Evolutionary conservation across 2,329 filamentous ascomycete genomes (phyloP).

Genomic region (Clathrospora elynae): DNA sequence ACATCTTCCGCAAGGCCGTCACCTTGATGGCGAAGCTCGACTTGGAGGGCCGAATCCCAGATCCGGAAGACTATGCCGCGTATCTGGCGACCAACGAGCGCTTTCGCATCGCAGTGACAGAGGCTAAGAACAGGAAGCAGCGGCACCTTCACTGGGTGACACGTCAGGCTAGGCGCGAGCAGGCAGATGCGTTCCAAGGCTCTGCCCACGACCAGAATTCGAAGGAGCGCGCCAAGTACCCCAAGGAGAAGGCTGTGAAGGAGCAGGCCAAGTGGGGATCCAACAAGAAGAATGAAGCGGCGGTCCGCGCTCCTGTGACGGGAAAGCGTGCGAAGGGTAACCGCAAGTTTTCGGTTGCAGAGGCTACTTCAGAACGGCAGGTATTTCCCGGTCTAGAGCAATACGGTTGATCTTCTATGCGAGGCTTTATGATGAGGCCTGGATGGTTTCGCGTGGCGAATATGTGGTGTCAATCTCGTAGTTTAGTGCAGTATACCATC

Average conservation of each 20-base stretch:
- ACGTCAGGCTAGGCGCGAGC: background rate
- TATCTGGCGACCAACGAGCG: conserved; percentile 1
- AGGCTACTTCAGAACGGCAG: no score
- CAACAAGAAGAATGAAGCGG: background rate
- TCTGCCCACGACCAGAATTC: background rate
- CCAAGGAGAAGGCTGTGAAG: background rate
- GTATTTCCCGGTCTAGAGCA: no score
- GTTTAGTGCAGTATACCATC: no score
- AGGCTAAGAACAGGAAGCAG: background rate
- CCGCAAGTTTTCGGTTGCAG: no score
- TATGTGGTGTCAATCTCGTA: no score
- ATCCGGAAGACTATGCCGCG: background rate
- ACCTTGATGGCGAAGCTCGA: background rate
- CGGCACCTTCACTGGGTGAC: background rate
- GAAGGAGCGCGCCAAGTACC: background rate
- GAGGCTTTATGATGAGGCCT: no score
- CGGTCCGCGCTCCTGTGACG: background rate
- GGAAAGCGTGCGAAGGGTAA: background rate
- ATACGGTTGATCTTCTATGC: no score
- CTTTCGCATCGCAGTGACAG: background rate
- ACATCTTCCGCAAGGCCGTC: background rate
- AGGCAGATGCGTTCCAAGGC: background rate
- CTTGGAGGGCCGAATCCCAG: background rate
- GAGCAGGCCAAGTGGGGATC: background rate
- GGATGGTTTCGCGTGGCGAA: no score